These are phyloP conservation scores for Mortierella polycephala DNA, from an alignment of 371 early-diverging fungal species.

Conservation along the genomic window DNA sequence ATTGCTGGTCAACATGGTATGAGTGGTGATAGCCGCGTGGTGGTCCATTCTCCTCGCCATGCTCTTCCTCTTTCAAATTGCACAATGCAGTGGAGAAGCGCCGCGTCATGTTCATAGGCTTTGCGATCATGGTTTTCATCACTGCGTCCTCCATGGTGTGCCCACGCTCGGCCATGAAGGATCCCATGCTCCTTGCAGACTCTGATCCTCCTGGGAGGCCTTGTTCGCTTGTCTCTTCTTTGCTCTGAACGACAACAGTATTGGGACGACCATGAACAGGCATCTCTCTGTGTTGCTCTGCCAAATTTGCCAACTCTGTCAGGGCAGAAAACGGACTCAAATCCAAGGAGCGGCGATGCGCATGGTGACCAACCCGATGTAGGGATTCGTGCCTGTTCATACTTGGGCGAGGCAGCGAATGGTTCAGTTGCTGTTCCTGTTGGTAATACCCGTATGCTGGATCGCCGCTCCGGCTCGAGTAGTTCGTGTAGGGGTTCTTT, in stretches of 20 bases:
- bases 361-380: slow-evolving; percentile 14
- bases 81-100: slow-evolving; percentile 38
- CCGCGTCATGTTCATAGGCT: slow-evolving; percentile 10
- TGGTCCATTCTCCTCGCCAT: slow-evolving; percentile 9
- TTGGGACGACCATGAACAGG: slow-evolving; percentile 4
- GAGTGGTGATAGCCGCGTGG: slow-evolving; percentile 7
- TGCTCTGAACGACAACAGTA: slow-evolving; percentile 32
- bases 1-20: slow-evolving; percentile 18
- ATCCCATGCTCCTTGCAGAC: neutral
- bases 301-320: slow-evolving; percentile 42
- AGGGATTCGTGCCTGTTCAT: slow-evolving; percentile 35
- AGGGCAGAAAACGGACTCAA: slow-evolving; percentile 37
- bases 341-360: slow-evolving; percentile 33
- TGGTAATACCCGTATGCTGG: slow-evolving; percentile 18
- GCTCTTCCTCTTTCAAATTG: slow-evolving; percentile 40
- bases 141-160: slow-evolving; percentile 20
- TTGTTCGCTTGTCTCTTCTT: slow-evolving; percentile 11
- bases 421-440: slow-evolving; percentile 37
- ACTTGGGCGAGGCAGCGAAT: slow-evolving; percentile 37
- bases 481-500: neutral
- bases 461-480: slow-evolving; percentile 12
- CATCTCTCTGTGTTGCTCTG: slow-evolving; percentile 42
- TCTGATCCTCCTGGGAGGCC: neutral
- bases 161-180: neutral
- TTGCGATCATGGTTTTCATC: slow-evolving; percentile 12